Conservation (phyloP, 805 yeast genomes). For the Candida ascalaphidarum region DNA sequence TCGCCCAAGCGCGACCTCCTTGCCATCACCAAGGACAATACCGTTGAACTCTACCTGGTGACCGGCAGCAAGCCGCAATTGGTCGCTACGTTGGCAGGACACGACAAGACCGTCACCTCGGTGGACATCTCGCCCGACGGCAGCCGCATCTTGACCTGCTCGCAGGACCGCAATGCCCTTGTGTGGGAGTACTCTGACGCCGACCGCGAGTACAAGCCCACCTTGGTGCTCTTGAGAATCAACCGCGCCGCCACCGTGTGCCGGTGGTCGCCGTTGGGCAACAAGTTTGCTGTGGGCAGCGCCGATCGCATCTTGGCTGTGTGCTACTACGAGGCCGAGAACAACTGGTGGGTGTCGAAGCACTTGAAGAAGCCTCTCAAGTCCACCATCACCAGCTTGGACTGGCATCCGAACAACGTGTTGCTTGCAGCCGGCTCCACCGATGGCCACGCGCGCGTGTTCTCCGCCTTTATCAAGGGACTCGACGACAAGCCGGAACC, state of each 20-base stretch:
- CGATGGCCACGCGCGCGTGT: conserved; percentile 86
- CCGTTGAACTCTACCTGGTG: conserved; percentile 61
- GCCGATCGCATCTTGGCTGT: conserved; percentile 92
- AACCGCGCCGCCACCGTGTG: conserved; percentile 93
- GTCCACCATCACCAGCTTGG: conserved; percentile 73
- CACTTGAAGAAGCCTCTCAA: conserved; percentile 93
- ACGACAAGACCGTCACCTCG: conserved; percentile 90
- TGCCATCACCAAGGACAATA: conserved; percentile 76
- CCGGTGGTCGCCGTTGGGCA: conserved; percentile 92
- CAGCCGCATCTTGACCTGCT: conserved; percentile 80
- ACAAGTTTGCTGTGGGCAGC: conserved; percentile 94
- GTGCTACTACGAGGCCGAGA: conserved; percentile 91
- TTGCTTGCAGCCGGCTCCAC: conserved; percentile 86
- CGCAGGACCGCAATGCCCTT: conserved; percentile 95
- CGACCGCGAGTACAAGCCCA: conserved; percentile 64
- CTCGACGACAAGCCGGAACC: conserved; percentile 77
- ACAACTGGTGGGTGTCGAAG: conserved; percentile 99
- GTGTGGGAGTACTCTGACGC: conserved; percentile 77
- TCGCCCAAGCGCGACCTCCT: conserved; percentile 54
- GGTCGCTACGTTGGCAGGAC: conserved; percentile 65
- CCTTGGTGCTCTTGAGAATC: conserved; percentile 85
- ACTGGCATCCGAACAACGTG: conserved; percentile 93
- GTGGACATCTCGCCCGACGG: conserved; percentile 87
- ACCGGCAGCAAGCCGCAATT: conserved; percentile 44
- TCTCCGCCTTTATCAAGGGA: conserved; percentile 82